A percentile compares a stretch with the other conserved stretches of the same genome.
Evolutionary conservation across 148 eudicot species (phyloP).

Genomic region (Polygonum aviculare): DNA sequence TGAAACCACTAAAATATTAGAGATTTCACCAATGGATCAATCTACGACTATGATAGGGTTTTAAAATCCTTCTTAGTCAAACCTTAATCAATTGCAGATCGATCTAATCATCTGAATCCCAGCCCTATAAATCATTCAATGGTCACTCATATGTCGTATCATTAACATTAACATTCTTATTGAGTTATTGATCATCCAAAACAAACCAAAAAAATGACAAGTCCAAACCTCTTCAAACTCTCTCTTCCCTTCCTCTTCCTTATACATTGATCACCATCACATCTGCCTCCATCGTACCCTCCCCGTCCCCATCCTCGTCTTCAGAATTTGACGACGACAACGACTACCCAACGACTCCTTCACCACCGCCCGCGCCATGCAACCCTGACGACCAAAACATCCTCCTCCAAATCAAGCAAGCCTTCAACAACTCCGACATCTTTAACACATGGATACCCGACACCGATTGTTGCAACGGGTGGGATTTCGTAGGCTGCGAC

Average conservation of each 20-base stretch:
- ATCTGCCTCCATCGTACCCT: not conserved
- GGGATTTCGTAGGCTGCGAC: not conserved
- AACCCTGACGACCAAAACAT: not conserved
- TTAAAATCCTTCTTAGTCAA: too few species aligned
- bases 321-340: not conserved
- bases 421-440: constrained; percentile 4
- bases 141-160: too few species aligned
- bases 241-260: not conserved
- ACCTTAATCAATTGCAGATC: too few species aligned
- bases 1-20: not conserved
- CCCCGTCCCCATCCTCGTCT: not conserved
- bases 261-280: not conserved
- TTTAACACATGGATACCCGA: not conserved
- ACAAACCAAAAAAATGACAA: not conserved
- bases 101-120: too few species aligned
- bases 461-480: not conserved
- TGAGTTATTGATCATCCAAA: not conserved
- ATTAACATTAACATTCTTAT: too few species aligned
- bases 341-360: not conserved
- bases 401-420: constrained; percentile 1
- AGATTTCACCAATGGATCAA: too few species aligned
- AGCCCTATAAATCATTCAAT: too few species aligned
- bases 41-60: too few species aligned
- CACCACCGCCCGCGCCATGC: not conserved
- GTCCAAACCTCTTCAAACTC: not conserved